Evolutionary conservation across 805 yeast species (phyloP).

Genomic region (Pichia heedii): DNA sequence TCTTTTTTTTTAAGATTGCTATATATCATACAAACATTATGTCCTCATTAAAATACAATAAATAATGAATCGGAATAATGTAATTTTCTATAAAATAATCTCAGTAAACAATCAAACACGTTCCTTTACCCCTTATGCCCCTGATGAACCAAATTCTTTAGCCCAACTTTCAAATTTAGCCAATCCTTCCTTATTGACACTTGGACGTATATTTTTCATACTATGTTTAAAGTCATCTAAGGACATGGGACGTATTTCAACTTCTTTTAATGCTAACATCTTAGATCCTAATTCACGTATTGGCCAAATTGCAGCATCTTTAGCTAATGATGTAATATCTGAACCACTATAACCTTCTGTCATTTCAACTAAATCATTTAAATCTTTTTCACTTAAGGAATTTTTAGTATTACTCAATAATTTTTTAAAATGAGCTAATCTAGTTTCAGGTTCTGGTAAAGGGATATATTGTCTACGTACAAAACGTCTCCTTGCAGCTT

Average conservation of each 20-base stretch:
- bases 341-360: conserved; percentile 77
- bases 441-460: conserved; percentile 78
- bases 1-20: no score
- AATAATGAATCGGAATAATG: no score
- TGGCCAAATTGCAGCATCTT: conserved; percentile 98
- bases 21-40: no score
- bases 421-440: conserved; percentile 60
- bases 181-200: conserved; percentile 79
- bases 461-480: conserved; percentile 91
- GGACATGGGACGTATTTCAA: conserved; percentile 67
- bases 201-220: conserved; percentile 72
- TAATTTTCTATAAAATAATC: no score
- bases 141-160: conserved; percentile 73
- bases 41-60: no score
- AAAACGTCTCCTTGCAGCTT: conserved; percentile 91
- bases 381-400: conserved; percentile 55
- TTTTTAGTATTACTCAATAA: conserved; percentile 66
- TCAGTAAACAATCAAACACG: not conserved
- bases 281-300: conserved; percentile 82
- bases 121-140: conserved; percentile 40
- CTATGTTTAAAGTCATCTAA: conserved; percentile 69
- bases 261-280: conserved; percentile 57
- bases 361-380: conserved; percentile 46
- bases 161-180: conserved; percentile 87
- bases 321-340: conserved; percentile 87